These are phyloP conservation scores for Metschnikowia anglica DNA, from an alignment of 805 yeast species.

Conservation along the genomic window DNA sequence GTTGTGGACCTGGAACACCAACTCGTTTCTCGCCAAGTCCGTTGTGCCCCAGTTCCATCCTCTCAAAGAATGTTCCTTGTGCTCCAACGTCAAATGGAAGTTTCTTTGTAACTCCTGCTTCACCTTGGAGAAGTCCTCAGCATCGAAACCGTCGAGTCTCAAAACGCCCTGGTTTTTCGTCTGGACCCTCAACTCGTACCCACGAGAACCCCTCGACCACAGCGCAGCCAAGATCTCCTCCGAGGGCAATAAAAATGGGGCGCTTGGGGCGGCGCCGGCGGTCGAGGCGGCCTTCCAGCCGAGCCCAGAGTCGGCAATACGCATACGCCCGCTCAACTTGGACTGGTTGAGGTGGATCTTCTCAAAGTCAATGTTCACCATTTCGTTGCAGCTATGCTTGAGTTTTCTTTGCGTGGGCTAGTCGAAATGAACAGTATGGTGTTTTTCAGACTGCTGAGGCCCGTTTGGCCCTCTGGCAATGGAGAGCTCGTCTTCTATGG, in stretches of 20 bases:
- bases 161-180: slow-evolving; percentile 87
- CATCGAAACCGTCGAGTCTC: slow-evolving; percentile 88
- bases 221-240: slow-evolving; percentile 74
- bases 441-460: no score
- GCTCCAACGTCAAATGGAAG: slow-evolving; percentile 72
- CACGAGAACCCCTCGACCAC: slow-evolving; percentile 95
- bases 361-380: slow-evolving; percentile 76
- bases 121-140: slow-evolving; percentile 73
- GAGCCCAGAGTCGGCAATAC: slow-evolving; percentile 93
- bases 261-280: slow-evolving; percentile 41
- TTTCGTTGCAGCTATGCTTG: no score
- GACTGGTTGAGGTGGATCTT: slow-evolving; percentile 88
- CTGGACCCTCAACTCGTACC: slow-evolving; percentile 83
- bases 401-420: no score
- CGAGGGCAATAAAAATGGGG: slow-evolving; percentile 86
- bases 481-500: no score
- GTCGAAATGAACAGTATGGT: no score
- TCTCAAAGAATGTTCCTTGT: slow-evolving; percentile 85
- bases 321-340: slow-evolving; percentile 78
- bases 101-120: slow-evolving; percentile 81
- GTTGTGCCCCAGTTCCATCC: slow-evolving; percentile 99
- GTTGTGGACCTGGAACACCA: slow-evolving; percentile 80
- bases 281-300: slow-evolving; percentile 84
- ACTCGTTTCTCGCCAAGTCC: slow-evolving; percentile 88
- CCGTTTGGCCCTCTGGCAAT: no score